Evolutionary conservation across 768 basidiomycete genomes (phyloP).

Genomic region (Coprinellus micaceus): DNA sequence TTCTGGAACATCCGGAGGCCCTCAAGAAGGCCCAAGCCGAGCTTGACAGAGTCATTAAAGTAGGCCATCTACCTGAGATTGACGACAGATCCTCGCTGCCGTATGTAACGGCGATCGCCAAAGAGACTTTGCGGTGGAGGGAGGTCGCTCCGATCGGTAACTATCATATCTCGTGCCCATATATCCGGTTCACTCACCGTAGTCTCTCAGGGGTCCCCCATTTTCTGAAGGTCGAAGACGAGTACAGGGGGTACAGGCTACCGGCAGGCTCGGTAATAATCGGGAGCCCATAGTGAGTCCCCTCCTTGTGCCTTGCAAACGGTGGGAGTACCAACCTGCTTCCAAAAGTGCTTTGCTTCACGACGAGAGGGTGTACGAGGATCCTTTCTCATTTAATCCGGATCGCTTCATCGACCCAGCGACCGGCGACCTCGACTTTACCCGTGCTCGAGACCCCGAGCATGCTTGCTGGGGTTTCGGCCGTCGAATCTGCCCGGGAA

Average conservation of each 20-base stretch:
- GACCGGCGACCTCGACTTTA: slow-evolving; percentile 19
- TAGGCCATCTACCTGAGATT: slow-evolving; percentile 29
- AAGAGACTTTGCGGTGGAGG: slow-evolving; percentile 28
- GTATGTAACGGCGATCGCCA: slow-evolving; percentile 27
- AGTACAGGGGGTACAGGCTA: slow-evolving; percentile 28
- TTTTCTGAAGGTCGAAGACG: slow-evolving; percentile 22
- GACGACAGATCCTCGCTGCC: slow-evolving; percentile 25
- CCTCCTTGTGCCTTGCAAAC: too few relatives aligned
- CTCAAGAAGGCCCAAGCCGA: slow-evolving; percentile 31
- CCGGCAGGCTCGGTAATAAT: slow-evolving; percentile 31
- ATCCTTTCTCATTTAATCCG: slow-evolving; percentile 38
- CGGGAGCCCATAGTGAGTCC: slow-evolving; percentile 35
- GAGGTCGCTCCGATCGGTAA: slow-evolving; percentile 23
- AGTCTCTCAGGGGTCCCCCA: slow-evolving; percentile 21
- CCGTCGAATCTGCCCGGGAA: slow-evolving; percentile 24
- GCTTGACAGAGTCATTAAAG: slow-evolving; percentile 29
- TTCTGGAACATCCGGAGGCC: slow-evolving; percentile 14
- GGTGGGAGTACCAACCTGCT: too few relatives aligned
- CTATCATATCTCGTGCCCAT: too few relatives aligned
- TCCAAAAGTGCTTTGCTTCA: slow-evolving; percentile 44
- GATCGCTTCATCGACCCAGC: slow-evolving; percentile 34
- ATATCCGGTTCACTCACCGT: too few relatives aligned
- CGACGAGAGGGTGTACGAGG: slow-evolving; percentile 34
- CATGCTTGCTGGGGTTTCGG: slow-evolving; percentile 31
- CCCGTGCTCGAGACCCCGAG: slow-evolving; percentile 22